A percentile compares a stretch with the other conserved stretches of the same genome.
phyloP scores from a whole-genome alignment of 192 early-diverging fungal species.

The Thamnidium elegans region DNA sequence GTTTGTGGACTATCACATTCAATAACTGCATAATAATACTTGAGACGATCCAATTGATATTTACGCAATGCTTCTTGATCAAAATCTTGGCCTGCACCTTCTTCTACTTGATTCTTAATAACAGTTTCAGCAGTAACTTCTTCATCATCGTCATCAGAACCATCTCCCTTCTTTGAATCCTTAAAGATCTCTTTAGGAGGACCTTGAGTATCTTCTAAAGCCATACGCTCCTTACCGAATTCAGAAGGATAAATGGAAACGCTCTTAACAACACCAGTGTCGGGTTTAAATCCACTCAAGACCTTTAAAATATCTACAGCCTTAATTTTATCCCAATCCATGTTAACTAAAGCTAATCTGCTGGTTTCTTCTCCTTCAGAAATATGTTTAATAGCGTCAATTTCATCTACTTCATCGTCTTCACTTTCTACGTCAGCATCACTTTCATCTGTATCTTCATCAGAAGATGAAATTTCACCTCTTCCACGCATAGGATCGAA shows the following conservation, averaged over 20 bases:
- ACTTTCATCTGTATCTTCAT: conserved; percentile 52
- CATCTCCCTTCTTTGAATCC: conserved; percentile 17
- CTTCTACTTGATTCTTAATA: conserved; percentile 48
- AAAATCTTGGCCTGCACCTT: conserved; percentile 74
- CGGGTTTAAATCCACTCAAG: conserved; percentile 81
- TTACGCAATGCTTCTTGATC: conserved; percentile 79
- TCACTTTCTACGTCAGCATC: conserved; percentile 37
- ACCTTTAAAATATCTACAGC: conserved; percentile 83
- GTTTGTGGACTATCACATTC: conserved; percentile 87
- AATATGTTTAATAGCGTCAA: conserved; percentile 41
- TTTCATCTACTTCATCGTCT: conserved; percentile 47
- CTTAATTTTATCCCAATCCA: conserved; percentile 96
- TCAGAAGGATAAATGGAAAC: conserved; percentile 88
- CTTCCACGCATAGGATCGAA: conserved; percentile 81
- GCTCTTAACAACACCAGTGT: conserved; percentile 62
- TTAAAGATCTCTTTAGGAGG: conserved; percentile 76
- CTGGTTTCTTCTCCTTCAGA: conserved; percentile 59
- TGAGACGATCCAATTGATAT: conserved; percentile 89
- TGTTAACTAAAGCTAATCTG: conserved; percentile 83
- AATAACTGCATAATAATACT: conserved; percentile 93
- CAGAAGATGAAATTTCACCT: conserved; percentile 63
- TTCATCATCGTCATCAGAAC: conserved; percentile 32
- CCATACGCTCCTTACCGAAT: conserved; percentile 80
- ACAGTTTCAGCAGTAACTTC: conserved; percentile 45
- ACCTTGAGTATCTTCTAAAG: conserved; percentile 66